Percentiles rank a stretch among this genome's conserved stretches.
Evolutionary conservation across 495 filamentous ascomycete genomes (phyloP).

Genomic region (Aspergillus cristatus): DNA sequence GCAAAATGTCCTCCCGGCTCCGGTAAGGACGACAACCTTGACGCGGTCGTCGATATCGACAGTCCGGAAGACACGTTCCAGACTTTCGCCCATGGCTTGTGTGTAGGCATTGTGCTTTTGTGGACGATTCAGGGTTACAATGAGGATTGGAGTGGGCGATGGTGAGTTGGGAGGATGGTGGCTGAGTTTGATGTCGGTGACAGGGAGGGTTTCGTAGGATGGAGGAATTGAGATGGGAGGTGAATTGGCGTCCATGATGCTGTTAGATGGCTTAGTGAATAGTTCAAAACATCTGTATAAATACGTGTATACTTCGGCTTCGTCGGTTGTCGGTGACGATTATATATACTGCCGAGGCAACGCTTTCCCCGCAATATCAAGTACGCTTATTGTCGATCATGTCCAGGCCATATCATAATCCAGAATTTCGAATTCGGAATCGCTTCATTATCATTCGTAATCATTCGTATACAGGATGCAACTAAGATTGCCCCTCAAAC

Average conservation of each 20-base stretch:
- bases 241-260: constrained; percentile 2
- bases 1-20: constrained; percentile 52
- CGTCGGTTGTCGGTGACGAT: too few species aligned
- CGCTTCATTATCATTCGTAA: too few species aligned
- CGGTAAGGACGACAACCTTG: constrained; percentile 49
- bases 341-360: too few species aligned
- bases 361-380: too few species aligned
- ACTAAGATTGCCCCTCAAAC: too few species aligned
- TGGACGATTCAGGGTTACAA: constrained; percentile 50
- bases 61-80: constrained; percentile 43
- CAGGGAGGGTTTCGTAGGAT: constrained; percentile 37
- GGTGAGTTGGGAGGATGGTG: constrained; percentile 42
- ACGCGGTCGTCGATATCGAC: constrained; percentile 49
- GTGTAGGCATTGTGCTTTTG: constrained; percentile 58
- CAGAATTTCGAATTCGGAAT: too few species aligned
- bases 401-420: too few species aligned
- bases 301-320: too few species aligned
- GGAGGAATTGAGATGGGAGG: constrained; percentile 20
- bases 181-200: constrained; percentile 41
- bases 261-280: too few species aligned
- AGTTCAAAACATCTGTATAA: too few species aligned
- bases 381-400: too few species aligned
- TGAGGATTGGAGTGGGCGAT: constrained; percentile 43
- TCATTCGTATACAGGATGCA: too few species aligned
- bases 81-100: constrained; percentile 41